Conservation (phyloP, 768 basidiomycete genomes). For the Rhodotorula kratochvilovae region DNA sequence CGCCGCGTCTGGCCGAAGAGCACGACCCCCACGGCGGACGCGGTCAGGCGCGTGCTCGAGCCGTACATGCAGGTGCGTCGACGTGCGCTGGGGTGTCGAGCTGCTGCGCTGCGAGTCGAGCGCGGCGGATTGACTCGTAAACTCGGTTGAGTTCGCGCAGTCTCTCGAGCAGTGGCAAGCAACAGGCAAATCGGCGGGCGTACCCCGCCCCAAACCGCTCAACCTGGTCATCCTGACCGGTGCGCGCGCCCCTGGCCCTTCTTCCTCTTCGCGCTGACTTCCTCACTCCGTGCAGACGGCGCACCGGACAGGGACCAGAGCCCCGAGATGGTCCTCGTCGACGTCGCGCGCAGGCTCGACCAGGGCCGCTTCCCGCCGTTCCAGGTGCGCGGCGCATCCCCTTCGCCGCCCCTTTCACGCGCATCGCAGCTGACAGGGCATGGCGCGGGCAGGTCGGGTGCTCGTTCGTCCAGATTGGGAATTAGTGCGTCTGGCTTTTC, state of each 20-base stretch:
- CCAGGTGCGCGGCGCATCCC: not conserved
- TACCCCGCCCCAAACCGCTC: conserved; percentile 31
- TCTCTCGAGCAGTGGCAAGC: conserved; percentile 4
- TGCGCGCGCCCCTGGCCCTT: not conserved
- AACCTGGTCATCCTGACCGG: conserved; percentile 36
- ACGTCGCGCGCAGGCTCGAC: conserved; percentile 32
- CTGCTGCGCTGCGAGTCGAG: not conserved
- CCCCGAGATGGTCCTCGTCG: conserved; percentile 18
- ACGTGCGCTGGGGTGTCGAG: fast-evolving
- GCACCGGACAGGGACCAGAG: conserved; percentile 33
- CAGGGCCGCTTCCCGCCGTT: not conserved
- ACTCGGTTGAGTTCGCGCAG: not conserved
- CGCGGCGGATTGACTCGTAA: no score
- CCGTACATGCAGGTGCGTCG: conserved; percentile 29
- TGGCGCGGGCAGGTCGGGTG: conserved; percentile 47
- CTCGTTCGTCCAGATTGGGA: conserved; percentile 69
- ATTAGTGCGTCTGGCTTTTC: conserved; percentile 39
- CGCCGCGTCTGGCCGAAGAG: conserved; percentile 30
- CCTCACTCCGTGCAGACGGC: conserved; percentile 25
- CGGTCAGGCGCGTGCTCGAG: conserved; percentile 34
- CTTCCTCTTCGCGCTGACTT: no score
- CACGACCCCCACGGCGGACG: conserved; percentile 32
- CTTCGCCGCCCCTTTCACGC: no score
- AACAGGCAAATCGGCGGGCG: conserved; percentile 11
- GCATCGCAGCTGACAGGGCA: not conserved